phyloP scores from a whole-genome alignment of 2,329 filamentous ascomycete species.

The Xylaria sp. region DNA sequence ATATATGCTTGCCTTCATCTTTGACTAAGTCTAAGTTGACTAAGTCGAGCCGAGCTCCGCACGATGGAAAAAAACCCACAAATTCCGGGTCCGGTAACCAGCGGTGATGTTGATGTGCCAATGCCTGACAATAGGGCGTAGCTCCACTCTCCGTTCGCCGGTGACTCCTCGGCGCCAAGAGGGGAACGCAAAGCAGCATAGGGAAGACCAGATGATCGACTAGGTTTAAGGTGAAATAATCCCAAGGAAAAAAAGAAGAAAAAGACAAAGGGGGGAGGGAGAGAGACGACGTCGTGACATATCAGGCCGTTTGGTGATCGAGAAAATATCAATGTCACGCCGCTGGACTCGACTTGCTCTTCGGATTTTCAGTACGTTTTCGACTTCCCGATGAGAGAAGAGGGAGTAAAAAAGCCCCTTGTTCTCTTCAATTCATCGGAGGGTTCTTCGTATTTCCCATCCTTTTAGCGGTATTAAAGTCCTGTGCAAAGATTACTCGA shows the following conservation, averaged over 20 bases:
- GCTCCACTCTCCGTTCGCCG: constrained; percentile 21
- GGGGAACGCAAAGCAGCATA: neutral
- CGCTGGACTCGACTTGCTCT: neutral
- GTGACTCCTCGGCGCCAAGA: constrained; percentile 42
- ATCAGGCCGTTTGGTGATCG: neutral
- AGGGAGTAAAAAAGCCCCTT: neutral
- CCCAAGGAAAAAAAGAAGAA: no score
- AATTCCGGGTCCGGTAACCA: neutral
- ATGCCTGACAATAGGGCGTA: neutral
- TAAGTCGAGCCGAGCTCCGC: neutral
- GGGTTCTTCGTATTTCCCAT: no score
- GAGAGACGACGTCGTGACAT: no score
- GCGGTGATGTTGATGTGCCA: neutral
- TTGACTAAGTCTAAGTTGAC: constrained; percentile 3
- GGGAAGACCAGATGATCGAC: neutral
- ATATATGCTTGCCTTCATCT: constrained; percentile 1
- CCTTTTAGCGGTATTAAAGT: no score
- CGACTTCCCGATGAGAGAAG: no score
- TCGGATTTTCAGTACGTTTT: no score
- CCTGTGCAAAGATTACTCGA: no score
- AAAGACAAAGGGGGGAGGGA: no score
- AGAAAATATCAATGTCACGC: neutral
- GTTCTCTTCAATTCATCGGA: neutral
- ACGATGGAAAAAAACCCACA: constrained; percentile 15
- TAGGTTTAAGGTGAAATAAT: no score